phyloP scores from a whole-genome alignment of 495 filamentous ascomycete species.

The Cercophora samala region DNA sequence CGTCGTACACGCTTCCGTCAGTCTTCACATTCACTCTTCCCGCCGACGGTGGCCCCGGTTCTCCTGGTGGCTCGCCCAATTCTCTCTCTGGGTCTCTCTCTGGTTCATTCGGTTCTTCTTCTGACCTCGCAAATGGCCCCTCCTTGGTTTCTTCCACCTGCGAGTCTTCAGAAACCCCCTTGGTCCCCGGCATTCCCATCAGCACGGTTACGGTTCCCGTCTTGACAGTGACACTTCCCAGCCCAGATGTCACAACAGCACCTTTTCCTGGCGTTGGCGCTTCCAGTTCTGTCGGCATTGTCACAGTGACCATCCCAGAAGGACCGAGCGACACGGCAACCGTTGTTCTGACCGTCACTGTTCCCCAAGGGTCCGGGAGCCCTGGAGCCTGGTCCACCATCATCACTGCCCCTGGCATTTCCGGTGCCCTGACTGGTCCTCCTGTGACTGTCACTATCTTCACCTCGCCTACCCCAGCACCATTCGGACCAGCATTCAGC shows the following conservation, averaged over 20 bases:
- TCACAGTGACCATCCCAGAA: background rate
- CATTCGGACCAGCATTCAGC: too few species aligned
- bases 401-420: background rate
- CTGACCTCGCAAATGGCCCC: background rate
- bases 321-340: background rate
- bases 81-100: too few species aligned
- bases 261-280: background rate
- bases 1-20: background rate
- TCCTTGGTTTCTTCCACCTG: background rate
- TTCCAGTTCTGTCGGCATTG: background rate
- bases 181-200: background rate
- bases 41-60: background rate
- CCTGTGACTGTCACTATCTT: background rate
- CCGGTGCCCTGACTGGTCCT: background rate
- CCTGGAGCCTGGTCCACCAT: slow-evolving; percentile 6
- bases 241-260: background rate
- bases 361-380: background rate
- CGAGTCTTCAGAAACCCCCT: background rate
- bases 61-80: background rate
- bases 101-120: background rate
- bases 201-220: background rate
- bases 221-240: too few species aligned
- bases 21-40: background rate
- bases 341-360: background rate
- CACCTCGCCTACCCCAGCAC: background rate